Evolutionary conservation across 257 asterid genomes (phyloP), one percentile per base, ranked within the genome.

Genomic region (Leptodermis oblonga): DNA sequence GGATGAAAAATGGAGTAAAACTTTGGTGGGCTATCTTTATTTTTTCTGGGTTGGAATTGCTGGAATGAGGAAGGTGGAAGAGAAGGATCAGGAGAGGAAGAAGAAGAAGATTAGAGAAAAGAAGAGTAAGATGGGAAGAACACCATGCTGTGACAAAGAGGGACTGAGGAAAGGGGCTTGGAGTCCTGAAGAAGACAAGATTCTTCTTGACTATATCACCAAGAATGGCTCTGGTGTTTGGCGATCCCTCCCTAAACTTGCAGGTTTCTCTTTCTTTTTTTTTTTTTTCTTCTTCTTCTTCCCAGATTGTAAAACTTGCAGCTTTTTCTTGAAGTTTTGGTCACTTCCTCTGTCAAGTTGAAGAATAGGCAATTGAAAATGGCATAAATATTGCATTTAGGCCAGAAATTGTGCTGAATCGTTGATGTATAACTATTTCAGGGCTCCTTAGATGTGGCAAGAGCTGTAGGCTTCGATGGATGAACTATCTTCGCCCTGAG

Each of bases 391-490:
- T 39, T 4, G 9, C 43, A 39, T 4, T 39, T 39, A 39, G 43
- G 9, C 10, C 43, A 8, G 22, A 0, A 28, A 20, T n/a, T n/a
- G n/a, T n/a, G 2, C 62, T 31, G 0, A n/a, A 52, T 28, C 70
- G 76, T 49, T 72, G 43, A 72, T 61, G 62, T 68, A 62, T 30
- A 68, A n/a, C n/a, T n/a, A 23, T 54, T 63, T 41, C 82, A 89
- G 96, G 96, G 67, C 90, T 89, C 45, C 79, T 33, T 11, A 83
- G 95, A 41, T 87, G 90, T 81, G 95, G 92, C 56, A 89, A 89
- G 88, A 87, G 96, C 76, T 89, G 96, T 69, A 80, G 96, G 52
- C 96, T 89, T 70, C 87, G 96, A 33, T 89, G 95, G 95, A 77
- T 79, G 54, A 89, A 89, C 78, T 89, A 89, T 69, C 87, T 89